These are phyloP conservation scores for Dactylellina sp. DNA, from an alignment of 2,329 filamentous ascomycete genomes.

Conservation along the genomic window DNA sequence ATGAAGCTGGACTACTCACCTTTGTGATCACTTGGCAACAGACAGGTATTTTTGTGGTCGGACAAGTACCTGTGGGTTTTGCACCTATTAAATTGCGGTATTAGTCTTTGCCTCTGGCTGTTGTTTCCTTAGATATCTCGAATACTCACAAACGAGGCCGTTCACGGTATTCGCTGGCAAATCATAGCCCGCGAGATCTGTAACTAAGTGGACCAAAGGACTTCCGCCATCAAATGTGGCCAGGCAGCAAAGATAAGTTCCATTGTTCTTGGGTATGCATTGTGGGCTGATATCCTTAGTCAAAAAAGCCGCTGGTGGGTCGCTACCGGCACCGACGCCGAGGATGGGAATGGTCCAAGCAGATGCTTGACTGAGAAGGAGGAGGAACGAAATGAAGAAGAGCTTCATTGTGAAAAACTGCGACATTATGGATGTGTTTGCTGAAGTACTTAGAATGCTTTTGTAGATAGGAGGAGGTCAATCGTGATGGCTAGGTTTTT, in stretches of 20 bases:
- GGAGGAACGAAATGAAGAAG: not conserved
- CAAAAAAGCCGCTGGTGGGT: not conserved
- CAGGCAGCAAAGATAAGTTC: conserved; percentile 15
- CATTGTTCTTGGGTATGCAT: conserved; percentile 25
- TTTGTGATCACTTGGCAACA: conserved; percentile 18
- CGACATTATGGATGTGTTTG: too few relatives aligned
- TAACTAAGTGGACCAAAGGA: not conserved
- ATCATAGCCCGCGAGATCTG: not conserved
- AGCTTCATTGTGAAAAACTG: not conserved
- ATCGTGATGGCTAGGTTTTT: too few relatives aligned
- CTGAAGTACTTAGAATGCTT: too few relatives aligned
- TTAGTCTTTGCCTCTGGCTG: too few relatives aligned
- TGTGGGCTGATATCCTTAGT: conserved; percentile 13
- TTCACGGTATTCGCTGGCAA: conserved; percentile 36
- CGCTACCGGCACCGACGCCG: conserved; percentile 4
- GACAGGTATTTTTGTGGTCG: not conserved
- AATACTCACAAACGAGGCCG: conserved; percentile 22
- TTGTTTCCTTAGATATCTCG: too few relatives aligned
- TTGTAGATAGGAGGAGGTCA: too few relatives aligned
- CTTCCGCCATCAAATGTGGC: conserved; percentile 24
- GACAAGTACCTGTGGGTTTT: not conserved
- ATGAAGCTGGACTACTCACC: too few relatives aligned
- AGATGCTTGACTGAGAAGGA: conserved; percentile 6
- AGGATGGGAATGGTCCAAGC: conserved; percentile 20
- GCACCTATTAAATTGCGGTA: too few relatives aligned